Conservation (phyloP, 208 protist species). For the Wallacemonas sp. region DNA sequence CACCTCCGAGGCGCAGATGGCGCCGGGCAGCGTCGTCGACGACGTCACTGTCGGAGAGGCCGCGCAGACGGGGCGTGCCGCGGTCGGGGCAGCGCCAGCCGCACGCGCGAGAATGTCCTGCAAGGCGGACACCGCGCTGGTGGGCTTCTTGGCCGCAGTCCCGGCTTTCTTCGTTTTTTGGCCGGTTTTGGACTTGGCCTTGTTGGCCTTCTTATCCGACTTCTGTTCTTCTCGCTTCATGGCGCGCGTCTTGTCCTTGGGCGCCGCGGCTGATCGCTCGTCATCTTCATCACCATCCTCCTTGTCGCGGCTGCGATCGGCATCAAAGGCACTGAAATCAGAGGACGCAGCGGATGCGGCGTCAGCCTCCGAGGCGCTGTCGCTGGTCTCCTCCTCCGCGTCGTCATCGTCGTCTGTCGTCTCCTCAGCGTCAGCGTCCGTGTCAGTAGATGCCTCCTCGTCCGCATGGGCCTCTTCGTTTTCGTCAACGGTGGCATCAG, state of each 20-base stretch:
- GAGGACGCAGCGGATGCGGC: background rate
- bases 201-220: background rate
- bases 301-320: background rate
- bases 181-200: background rate
- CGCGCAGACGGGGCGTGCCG: background rate
- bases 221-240: background rate
- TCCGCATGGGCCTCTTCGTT: background rate
- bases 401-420: background rate
- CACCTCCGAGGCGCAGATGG: background rate
- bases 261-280: background rate
- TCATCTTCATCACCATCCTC: too few relatives aligned
- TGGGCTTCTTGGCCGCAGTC: background rate
- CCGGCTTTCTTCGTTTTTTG: background rate
- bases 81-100: background rate
- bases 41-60: background rate
- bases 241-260: background rate
- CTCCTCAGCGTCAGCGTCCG: background rate
- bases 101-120: conserved; percentile 11
- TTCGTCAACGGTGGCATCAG: too few relatives aligned
- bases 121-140: background rate
- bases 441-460: background rate
- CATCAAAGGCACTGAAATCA: conserved; percentile 12
- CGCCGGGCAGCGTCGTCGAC: background rate
- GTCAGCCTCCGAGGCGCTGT: background rate
- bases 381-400: background rate